A percentile compares a stretch with the other conserved stretches of the same genome.
Conservation (phyloP, 495 filamentous ascomycete species). For the Mytilinidion resinicola region DNA sequence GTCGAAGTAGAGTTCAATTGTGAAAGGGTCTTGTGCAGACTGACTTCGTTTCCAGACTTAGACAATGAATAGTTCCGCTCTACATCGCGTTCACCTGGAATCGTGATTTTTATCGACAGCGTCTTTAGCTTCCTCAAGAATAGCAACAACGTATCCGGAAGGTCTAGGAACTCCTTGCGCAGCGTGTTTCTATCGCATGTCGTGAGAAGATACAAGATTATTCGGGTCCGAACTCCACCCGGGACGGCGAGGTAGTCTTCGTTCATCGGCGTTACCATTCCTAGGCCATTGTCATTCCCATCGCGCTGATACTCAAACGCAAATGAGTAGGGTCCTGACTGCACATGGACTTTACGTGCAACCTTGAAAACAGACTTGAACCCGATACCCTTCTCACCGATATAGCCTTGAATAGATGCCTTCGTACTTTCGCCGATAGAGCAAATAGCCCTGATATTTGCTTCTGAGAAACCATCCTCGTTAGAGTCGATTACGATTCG, state of each 20-base stretch:
- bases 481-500: conserved; percentile 38
- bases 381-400: conserved; percentile 48
- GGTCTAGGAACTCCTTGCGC: conserved; percentile 2
- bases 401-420: conserved; percentile 35
- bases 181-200: neutral
- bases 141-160: conserved; percentile 6
- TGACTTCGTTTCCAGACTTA: neutral
- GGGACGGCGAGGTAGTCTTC: neutral
- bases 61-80: neutral
- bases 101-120: neutral
- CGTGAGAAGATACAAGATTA: neutral
- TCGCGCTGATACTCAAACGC: conserved; percentile 33
- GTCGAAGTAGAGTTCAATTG: too few relatives aligned
- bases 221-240: neutral
- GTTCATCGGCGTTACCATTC: conserved; percentile 30
- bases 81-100: neutral
- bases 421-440: conserved; percentile 39
- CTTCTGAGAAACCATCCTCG: conserved; percentile 38
- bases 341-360: conserved; percentile 43
- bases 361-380: conserved; percentile 51
- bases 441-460: conserved; percentile 39
- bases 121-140: conserved; percentile 3
- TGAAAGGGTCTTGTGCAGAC: neutral
- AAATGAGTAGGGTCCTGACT: conserved; percentile 45
- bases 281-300: conserved; percentile 15